Conservation (phyloP, 2,329 filamentous ascomycete species). For the Fusarium bulbicola region DNA sequence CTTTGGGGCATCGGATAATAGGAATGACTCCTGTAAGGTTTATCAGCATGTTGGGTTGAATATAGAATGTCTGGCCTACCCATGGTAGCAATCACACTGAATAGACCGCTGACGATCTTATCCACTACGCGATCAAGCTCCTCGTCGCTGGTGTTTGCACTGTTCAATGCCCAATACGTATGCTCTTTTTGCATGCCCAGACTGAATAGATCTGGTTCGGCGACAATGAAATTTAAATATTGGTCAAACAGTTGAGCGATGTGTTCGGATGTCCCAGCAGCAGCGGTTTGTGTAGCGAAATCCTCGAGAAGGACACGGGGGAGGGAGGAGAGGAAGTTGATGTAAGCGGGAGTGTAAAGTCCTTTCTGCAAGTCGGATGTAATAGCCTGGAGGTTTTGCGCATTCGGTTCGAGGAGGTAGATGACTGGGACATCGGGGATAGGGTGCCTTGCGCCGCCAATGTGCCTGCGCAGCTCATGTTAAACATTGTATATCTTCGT, state of each 20-base stretch:
- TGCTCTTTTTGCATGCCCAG: slow-evolving; percentile 90
- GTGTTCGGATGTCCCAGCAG: slow-evolving; percentile 84
- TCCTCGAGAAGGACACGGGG: slow-evolving; percentile 91
- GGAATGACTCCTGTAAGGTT: slow-evolving; percentile 77
- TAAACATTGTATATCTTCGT: slow-evolving; percentile 32
- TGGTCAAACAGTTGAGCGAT: slow-evolving; percentile 96
- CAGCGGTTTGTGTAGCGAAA: slow-evolving; percentile 87
- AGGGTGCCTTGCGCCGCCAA: slow-evolving; percentile 81
- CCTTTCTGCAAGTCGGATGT: slow-evolving; percentile 86
- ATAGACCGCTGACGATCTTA: slow-evolving; percentile 93
- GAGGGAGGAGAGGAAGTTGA: slow-evolving; percentile 97
- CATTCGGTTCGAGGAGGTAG: slow-evolving; percentile 91
- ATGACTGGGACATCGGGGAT: slow-evolving; percentile 97
- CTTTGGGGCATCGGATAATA: slow-evolving; percentile 93
- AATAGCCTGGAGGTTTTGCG: slow-evolving; percentile 82
- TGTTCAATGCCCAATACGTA: slow-evolving; percentile 96
- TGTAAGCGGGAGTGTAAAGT: slow-evolving; percentile 91
- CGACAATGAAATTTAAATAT: slow-evolving; percentile 96
- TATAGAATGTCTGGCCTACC: slow-evolving; percentile 60
- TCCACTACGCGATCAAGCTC: slow-evolving; percentile 89
- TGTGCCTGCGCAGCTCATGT: slow-evolving; percentile 67
- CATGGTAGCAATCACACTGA: slow-evolving; percentile 98
- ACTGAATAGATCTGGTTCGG: slow-evolving; percentile 94
- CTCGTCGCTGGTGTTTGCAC: slow-evolving; percentile 87
- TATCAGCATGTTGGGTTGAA: slow-evolving; percentile 7